Percentiles rank a stretch among this genome's conserved stretches.
phyloP scores from a whole-genome alignment of 129 eudicot genomes.

The Glebionis coronaria region DNA sequence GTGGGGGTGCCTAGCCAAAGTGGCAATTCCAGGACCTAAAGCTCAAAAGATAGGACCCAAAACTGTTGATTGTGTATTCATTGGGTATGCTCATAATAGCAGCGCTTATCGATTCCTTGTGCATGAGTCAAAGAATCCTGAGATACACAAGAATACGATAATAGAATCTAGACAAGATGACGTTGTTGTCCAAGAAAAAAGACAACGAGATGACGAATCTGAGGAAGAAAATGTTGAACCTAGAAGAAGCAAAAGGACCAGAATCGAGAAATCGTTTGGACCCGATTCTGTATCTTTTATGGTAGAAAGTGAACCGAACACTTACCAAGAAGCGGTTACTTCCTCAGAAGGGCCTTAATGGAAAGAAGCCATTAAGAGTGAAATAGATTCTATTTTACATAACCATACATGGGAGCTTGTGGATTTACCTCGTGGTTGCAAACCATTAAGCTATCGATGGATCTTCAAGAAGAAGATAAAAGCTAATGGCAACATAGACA shows the following conservation, averaged over 20 bases:
- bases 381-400: too few species aligned
- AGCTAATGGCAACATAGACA: background rate
- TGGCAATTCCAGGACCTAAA: too few species aligned
- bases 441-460: constrained; percentile 1
- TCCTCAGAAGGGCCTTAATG: too few species aligned
- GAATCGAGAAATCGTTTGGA: too few species aligned
- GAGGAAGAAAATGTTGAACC: background rate
- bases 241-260: background rate
- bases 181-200: too few species aligned
- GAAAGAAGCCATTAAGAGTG: too few species aligned
- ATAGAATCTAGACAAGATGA: background rate
- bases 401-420: too few species aligned
- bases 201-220: too few species aligned
- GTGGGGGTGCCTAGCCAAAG: too few species aligned
- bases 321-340: too few species aligned
- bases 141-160: background rate
- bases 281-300: background rate
- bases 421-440: background rate
- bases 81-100: background rate
- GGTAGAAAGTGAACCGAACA: background rate
- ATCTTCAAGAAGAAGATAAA: constrained; percentile 7
- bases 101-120: background rate
- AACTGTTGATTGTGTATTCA: background rate
- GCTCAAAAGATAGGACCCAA: background rate
- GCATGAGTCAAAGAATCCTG: background rate